Percentiles rank a stretch among this genome's conserved stretches.
Evolutionary conservation across 768 basidiomycete species (phyloP).

Genomic region (Cyclocybe cylindracea): DNA sequence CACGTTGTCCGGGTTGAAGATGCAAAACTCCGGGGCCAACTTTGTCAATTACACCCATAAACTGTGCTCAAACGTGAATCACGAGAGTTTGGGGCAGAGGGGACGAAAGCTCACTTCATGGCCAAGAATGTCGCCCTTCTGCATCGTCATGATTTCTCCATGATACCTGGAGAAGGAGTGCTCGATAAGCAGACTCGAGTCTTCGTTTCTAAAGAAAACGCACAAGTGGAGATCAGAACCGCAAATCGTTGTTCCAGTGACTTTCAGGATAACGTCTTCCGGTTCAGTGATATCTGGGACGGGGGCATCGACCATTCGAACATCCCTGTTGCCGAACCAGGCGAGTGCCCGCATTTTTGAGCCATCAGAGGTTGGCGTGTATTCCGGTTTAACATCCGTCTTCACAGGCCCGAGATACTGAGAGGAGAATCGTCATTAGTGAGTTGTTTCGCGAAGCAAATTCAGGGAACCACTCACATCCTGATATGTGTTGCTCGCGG

Average conservation of each 20-base stretch:
- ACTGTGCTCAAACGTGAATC: conserved; percentile 28
- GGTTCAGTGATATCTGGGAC: conserved; percentile 63
- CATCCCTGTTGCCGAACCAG: conserved; percentile 62
- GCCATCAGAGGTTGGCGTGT: conserved; percentile 50
- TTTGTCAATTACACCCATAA: conserved; percentile 70
- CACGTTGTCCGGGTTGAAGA: conserved; percentile 63
- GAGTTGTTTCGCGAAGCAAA: background rate
- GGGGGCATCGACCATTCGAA: conserved; percentile 39
- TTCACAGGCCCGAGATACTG: conserved; percentile 41
- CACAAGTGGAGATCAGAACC: conserved; percentile 65
- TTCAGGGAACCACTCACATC: conserved; percentile 14
- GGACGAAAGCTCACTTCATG: conserved; percentile 50
- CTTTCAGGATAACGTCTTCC: conserved; percentile 74
- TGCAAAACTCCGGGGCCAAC: conserved; percentile 66
- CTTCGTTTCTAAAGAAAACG: background rate
- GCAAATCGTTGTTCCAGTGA: conserved; percentile 77
- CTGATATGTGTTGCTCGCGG: conserved; percentile 29
- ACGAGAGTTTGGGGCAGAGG: conserved; percentile 1
- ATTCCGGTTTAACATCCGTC: conserved; percentile 43
- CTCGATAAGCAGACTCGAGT: background rate
- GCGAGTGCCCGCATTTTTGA: conserved; percentile 67
- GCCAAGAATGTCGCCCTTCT: conserved; percentile 75
- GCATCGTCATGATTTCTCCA: conserved; percentile 66
- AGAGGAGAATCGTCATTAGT: background rate
- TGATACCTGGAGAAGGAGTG: conserved; percentile 41